Evolutionary conservation across 2,329 filamentous ascomycete species (phyloP).

Genomic region (Hypoxylon sp.): DNA sequence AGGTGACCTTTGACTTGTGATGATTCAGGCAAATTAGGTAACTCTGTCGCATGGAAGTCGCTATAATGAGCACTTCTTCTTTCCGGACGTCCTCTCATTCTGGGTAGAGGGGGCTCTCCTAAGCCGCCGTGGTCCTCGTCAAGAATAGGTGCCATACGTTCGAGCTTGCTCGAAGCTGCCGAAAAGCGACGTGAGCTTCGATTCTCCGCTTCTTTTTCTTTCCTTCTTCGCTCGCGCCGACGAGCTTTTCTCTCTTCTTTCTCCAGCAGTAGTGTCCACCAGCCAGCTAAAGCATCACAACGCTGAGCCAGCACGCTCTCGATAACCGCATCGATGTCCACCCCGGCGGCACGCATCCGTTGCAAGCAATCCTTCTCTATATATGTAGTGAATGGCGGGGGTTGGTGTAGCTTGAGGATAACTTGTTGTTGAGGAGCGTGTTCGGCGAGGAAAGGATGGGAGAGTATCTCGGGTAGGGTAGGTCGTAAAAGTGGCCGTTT

Average conservation of each 20-base stretch:
- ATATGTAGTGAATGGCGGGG: conserved; percentile 84
- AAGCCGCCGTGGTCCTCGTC: conserved; percentile 75
- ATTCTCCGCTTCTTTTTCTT: conserved; percentile 83
- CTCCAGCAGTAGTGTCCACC: conserved; percentile 95
- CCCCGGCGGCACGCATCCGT: conserved; percentile 91
- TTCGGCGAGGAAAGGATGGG: conserved; percentile 88
- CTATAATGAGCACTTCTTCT: conserved; percentile 76
- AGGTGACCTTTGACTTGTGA: conserved; percentile 58
- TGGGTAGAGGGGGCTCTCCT: conserved; percentile 65
- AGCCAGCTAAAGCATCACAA: conserved; percentile 90
- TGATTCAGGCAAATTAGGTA: conserved; percentile 80
- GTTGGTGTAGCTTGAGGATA: conserved; percentile 84
- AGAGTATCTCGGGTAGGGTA: conserved; percentile 83
- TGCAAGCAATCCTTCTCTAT: conserved; percentile 92
- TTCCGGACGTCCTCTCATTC: conserved; percentile 80
- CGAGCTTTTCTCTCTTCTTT: conserved; percentile 92
- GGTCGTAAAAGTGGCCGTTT: conserved; percentile 90
- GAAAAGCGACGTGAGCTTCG: conserved; percentile 85
- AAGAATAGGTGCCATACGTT: conserved; percentile 81
- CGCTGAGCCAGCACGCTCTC: conserved; percentile 91
- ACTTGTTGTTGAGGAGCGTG: conserved; percentile 89
- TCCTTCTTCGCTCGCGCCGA: conserved; percentile 83
- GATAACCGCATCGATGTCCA: conserved; percentile 93
- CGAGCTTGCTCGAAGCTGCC: conserved; percentile 87
- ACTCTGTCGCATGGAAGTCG: conserved; percentile 76